A percentile compares a stretch with the other conserved stretches of the same genome.
Conservation (phyloP, 805 yeast genomes). For the Gaillardinia entomophila region DNA sequence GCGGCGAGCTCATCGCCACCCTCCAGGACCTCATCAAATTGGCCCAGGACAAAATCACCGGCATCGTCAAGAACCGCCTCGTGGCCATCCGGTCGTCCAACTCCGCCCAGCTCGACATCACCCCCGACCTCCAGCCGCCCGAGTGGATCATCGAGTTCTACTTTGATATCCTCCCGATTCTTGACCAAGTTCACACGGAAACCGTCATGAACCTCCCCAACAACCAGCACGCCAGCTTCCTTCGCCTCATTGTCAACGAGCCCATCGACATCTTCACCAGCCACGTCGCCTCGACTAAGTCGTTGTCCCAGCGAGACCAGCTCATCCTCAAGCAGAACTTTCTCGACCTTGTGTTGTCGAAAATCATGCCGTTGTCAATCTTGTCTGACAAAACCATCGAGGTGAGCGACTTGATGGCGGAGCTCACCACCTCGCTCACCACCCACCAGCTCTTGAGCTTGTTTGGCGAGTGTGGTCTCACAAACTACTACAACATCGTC, state of each 20-base stretch:
- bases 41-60: conserved; percentile 21
- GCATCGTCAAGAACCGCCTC: conserved; percentile 21
- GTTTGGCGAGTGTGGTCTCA: conserved; percentile 47
- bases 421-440: conserved; percentile 33
- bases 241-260: conserved; percentile 39
- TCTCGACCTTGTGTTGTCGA: conserved; percentile 51
- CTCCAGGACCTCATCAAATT: conserved; percentile 18
- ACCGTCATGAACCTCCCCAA: conserved; percentile 38
- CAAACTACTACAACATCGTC: conserved; percentile 56
- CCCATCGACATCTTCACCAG: conserved; percentile 37
- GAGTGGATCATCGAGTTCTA: conserved; percentile 75
- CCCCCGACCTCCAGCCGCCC: conserved; percentile 68
- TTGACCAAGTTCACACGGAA: conserved; percentile 35
- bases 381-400: conserved; percentile 32
- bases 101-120: conserved; percentile 35
- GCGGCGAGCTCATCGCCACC: conserved; percentile 15
- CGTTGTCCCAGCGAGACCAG: conserved; percentile 25
- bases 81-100: conserved; percentile 29
- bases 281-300: conserved; percentile 23
- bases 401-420: conserved; percentile 27
- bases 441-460: conserved; percentile 42
- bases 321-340: conserved; percentile 51
- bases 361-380: conserved; percentile 42
- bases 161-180: conserved; percentile 51
- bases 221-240: conserved; percentile 29